Evolutionary conservation across 176 grass and related monocot genomes (phyloP).

Genomic region (Triticum dicoccoides): DNA sequence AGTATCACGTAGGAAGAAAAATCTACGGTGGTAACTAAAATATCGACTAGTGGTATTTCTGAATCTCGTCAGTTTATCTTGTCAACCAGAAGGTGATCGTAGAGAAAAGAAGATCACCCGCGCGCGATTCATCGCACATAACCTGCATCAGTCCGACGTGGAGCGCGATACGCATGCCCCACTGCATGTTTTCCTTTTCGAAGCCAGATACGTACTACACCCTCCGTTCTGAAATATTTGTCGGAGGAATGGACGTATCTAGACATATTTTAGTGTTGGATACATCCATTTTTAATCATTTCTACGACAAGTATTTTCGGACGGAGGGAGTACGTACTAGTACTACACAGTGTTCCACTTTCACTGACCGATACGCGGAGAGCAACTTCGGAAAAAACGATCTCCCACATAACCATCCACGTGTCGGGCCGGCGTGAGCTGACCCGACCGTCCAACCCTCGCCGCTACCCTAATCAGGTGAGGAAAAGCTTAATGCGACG

Average conservation of each 20-base stretch:
- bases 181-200: neutral
- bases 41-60: too few relatives aligned
- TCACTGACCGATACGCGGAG: constrained; percentile 19
- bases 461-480: neutral
- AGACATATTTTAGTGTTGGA: too few relatives aligned
- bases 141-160: neutral
- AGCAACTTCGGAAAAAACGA: neutral
- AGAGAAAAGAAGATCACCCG: too few relatives aligned
- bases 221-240: too few relatives aligned
- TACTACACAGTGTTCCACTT: neutral
- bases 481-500: neutral
- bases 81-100: too few relatives aligned
- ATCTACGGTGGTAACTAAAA: too few relatives aligned
- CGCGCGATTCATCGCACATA: neutral
- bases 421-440: neutral
- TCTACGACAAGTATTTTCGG: too few relatives aligned
- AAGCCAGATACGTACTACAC: neutral
- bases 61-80: too few relatives aligned
- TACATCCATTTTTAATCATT: too few relatives aligned
- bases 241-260: too few relatives aligned
- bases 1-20: too few relatives aligned
- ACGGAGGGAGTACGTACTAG: too few relatives aligned
- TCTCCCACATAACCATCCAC: neutral
- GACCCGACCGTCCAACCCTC: neutral
- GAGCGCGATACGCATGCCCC: neutral